Evolutionary conservation across 345 rosid species (phyloP).

Genomic region (Lepidium aucheri): DNA sequence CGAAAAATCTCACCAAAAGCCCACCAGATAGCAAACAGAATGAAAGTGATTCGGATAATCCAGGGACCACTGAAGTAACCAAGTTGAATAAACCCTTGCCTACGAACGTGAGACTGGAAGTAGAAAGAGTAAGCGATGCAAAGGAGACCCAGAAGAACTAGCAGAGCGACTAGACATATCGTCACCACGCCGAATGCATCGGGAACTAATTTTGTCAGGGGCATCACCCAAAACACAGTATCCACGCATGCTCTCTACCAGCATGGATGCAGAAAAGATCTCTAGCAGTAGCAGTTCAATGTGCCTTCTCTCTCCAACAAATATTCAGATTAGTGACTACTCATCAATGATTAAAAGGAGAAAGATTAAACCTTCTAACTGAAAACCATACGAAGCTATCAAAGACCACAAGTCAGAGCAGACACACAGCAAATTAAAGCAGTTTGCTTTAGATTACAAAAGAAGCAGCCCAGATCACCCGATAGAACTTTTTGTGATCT

Average conservation of each 20-base stretch:
- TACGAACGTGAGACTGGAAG: conserved; percentile 69
- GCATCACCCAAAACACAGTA: conserved; percentile 98
- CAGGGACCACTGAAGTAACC: conserved; percentile 85
- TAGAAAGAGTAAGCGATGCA: conserved; percentile 77
- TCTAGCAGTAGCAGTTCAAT: conserved; percentile 32
- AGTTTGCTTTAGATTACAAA: neutral
- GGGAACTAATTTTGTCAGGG: conserved; percentile 90
- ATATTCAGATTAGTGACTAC: conserved; percentile 12
- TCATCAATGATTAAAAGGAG: conserved; percentile 8
- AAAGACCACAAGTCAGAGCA: conserved; percentile 6
- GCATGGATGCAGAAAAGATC: conserved; percentile 84
- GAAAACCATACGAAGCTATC: neutral
- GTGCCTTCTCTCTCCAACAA: conserved; percentile 27
- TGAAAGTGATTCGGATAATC: conserved; percentile 67
- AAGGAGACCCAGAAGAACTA: conserved; percentile 62
- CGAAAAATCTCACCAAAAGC: conserved; percentile 78
- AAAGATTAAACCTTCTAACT: conserved; percentile 12
- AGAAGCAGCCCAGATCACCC: conserved; percentile 27
- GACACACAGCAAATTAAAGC: neutral
- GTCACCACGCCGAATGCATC: conserved; percentile 98
- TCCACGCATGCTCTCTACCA: conserved; percentile 99
- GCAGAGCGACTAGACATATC: conserved; percentile 69
- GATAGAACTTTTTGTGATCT: conserved; percentile 20
- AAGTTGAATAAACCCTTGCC: conserved; percentile 48
- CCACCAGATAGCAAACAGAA: conserved; percentile 77